A percentile compares a stretch with the other conserved stretches of the same genome.
Conservation (phyloP, 2,329 filamentous ascomycete species). For the Colletotrichum siamense region DNA sequence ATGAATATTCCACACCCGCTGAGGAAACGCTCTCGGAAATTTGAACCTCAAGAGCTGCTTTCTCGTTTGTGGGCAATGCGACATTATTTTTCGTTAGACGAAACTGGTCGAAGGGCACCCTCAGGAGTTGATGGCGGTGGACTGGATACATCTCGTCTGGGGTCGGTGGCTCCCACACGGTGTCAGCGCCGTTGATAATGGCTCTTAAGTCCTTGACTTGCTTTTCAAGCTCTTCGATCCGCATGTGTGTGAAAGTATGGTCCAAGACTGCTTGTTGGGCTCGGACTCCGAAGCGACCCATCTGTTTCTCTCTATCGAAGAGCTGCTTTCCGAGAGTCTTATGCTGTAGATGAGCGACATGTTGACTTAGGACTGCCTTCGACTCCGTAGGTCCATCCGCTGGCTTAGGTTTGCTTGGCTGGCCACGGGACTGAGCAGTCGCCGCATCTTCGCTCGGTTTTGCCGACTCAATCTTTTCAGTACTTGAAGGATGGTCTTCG, state of each 20-base stretch:
- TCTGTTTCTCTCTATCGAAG: not conserved
- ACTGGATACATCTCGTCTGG: not conserved
- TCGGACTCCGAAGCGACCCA: not conserved
- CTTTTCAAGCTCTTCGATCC: slow-evolving; percentile 9
- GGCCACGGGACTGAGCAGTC: not conserved
- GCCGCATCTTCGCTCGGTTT: not conserved
- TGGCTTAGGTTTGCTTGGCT: not conserved
- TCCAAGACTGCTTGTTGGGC: not conserved
- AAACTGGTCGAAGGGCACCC: not conserved
- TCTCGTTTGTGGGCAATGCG: not conserved
- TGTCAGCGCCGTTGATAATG: not conserved
- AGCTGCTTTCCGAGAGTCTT: not conserved
- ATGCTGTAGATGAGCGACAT: not conserved
- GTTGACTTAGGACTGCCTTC: not conserved
- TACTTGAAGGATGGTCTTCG: not conserved
- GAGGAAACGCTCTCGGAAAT: not conserved
- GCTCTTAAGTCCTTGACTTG: not conserved
- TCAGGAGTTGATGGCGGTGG: not conserved
- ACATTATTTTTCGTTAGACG: not conserved
- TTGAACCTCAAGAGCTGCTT: not conserved
- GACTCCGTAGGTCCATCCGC: not conserved
- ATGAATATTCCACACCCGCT: not conserved
- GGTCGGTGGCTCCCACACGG: not conserved
- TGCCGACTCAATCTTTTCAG: not conserved
- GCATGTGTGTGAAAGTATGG: not conserved